A percentile compares a stretch with the other conserved stretches of the same genome.
These are phyloP conservation scores for Trebouxiophyceae sp. DNA, from an alignment of 163 green algal genomes.

Conservation along the genomic window DNA sequence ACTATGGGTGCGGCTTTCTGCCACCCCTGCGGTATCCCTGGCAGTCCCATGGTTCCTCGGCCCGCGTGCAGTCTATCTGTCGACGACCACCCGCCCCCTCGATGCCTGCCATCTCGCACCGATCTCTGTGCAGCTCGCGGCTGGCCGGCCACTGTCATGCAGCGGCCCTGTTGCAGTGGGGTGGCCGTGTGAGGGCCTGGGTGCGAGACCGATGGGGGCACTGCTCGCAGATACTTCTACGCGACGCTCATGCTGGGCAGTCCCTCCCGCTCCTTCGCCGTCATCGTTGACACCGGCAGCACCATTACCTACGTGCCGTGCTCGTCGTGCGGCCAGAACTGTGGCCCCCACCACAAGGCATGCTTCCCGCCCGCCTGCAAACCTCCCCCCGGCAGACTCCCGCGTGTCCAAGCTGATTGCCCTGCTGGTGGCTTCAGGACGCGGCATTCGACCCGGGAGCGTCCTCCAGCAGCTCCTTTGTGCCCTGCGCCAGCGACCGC, in stretches of 20 bases:
- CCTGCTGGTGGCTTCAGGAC: slow-evolving; percentile 28
- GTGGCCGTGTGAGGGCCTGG: too few relatives aligned
- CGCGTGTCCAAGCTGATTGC: background rate
- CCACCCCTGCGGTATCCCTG: too few relatives aligned
- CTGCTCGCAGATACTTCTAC: slow-evolving; percentile 79
- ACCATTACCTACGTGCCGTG: slow-evolving; percentile 93
- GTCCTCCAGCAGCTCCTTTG: slow-evolving; percentile 32
- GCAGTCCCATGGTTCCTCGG: too few relatives aligned
- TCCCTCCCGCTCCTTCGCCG: slow-evolving; percentile 57
- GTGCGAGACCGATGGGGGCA: background rate
- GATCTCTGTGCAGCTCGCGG: too few relatives aligned
- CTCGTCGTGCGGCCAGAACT: slow-evolving; percentile 54
- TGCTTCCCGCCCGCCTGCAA: background rate
- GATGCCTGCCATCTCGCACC: too few relatives aligned
- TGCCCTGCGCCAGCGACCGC: slow-evolving; percentile 32
- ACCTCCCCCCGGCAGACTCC: background rate
- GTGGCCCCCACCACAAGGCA: slow-evolving; percentile 59
- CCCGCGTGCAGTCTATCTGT: too few relatives aligned
- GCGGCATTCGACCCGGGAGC: slow-evolving; percentile 51
- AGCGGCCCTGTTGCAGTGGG: too few relatives aligned
- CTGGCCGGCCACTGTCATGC: too few relatives aligned
- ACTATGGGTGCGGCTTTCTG: slow-evolving; percentile 46
- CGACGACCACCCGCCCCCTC: too few relatives aligned
- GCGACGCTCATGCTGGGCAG: slow-evolving; percentile 71
- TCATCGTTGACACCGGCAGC: slow-evolving; percentile 93